Percentiles rank a stretch among this genome's conserved stretches.
These are phyloP conservation scores for Fonsecaea pedrosoi DNA, from an alignment of 2,329 filamentous ascomycete genomes.

Conservation along the genomic window DNA sequence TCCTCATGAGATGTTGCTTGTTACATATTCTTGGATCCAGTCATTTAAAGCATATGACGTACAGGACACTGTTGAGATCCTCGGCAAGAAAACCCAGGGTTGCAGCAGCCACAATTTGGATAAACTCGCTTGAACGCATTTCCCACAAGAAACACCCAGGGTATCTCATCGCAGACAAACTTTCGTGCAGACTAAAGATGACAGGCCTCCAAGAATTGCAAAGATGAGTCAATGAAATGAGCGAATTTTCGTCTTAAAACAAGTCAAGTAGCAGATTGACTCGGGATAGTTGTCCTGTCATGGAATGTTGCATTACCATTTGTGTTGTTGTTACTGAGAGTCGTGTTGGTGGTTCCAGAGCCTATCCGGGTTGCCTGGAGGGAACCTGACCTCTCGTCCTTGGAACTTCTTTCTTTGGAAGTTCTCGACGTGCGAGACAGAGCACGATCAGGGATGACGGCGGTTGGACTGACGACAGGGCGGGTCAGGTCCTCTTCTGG, in stretches of 20 bases:
- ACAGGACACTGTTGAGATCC: neutral
- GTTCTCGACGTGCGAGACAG: conserved; percentile 24
- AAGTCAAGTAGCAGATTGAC: neutral
- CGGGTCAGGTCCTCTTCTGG: conserved; percentile 37
- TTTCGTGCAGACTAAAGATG: neutral
- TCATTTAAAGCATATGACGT: neutral
- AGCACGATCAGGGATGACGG: conserved; percentile 28
- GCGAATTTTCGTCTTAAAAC: neutral
- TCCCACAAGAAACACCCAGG: neutral
- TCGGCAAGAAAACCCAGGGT: neutral
- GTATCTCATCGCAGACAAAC: neutral
- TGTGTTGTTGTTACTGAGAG: conserved; percentile 1
- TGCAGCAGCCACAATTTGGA: neutral
- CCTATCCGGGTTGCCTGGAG: conserved; percentile 17
- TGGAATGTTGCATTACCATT: conserved; percentile 22
- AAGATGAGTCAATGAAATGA: neutral
- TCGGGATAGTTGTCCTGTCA: conserved; percentile 24
- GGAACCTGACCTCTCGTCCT: conserved; percentile 26
- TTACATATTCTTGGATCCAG: neutral
- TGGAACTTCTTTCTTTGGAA: conserved; percentile 23
- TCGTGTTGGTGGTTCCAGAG: conserved; percentile 16
- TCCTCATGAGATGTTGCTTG: neutral
- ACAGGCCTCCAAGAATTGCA: neutral
- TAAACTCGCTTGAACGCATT: conserved; percentile 25
- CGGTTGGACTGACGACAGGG: conserved; percentile 38